Evolutionary conservation across 352 stramenopile genomes (phyloP), one percentile per base, ranked within the genome.

Genomic region (Globisporangium cylindrosporum): DNA sequence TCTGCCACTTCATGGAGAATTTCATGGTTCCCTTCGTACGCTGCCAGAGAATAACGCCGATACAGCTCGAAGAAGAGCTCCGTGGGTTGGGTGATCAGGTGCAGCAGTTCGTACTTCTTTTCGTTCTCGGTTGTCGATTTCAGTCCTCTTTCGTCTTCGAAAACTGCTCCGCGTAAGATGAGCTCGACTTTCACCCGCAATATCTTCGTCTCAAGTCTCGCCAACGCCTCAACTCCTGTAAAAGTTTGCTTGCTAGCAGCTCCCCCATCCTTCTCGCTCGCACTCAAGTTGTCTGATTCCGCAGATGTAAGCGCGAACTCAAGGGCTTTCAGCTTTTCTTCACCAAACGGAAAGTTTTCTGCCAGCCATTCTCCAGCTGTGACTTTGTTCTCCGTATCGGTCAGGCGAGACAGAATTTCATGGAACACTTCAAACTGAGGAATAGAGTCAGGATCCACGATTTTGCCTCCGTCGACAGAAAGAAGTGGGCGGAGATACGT

Each of bases 351-450:
- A 43, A 88, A 82, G 20, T 81, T 74, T 29, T 86, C 78, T 24
- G 80, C 80, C 24, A 88, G 56, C 78, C 80, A 88, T 64, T 88
- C 78, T 29, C 76, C 70, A 62, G 76, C 76, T 48, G 78, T 85
- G n/a, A 85, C 77, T 9, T 70, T 71, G 41, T 72, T 82, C 67
- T 85, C 79, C 3, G 63, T 73, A 36, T 78, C 72, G 25, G 67
- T 75, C 36, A 86, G 68, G 10, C 75, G 69, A 29, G 58, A 64
- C 3, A 74, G 32, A 22, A 86, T 72, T 7, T 55, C 58, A 66
- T 80, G 62, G 60, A 84, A 84, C 5, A 59, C 59, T 41, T 69
- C 65, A 43, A 86, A 82, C 22, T 55, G 51, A 8, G 43, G 36
- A 4, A 6, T 48, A 18, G 20, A n/a, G 15, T 53, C 58, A 7